Conservation (phyloP, 108 stramenopile species). For the Mayamaea pseudoterrestris region DNA sequence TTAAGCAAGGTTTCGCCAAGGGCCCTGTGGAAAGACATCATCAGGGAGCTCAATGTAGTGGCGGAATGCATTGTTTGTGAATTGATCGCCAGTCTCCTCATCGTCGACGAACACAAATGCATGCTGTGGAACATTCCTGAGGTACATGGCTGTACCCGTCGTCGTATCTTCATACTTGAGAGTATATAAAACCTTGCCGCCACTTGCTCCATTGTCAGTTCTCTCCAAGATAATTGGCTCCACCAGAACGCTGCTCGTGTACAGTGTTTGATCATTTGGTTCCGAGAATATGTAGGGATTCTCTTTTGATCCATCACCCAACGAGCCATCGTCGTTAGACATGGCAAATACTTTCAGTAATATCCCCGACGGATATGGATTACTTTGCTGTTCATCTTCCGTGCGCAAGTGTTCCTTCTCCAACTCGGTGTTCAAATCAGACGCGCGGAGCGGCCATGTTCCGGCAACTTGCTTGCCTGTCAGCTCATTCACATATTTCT, state of each 20-base stretch:
- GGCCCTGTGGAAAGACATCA: constrained; percentile 41
- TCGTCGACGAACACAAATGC: constrained; percentile 53
- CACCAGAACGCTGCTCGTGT: constrained; percentile 8
- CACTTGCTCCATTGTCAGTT: constrained; percentile 10
- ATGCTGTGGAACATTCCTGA: constrained; percentile 47
- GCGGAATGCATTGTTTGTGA: constrained; percentile 23
- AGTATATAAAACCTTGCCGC: constrained; percentile 8
- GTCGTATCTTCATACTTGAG: constrained; percentile 3
- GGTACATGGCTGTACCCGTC: constrained; percentile 3
- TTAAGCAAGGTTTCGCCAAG: constrained; percentile 17
- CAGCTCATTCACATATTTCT: constrained; percentile 17
- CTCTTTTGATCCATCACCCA: background rate
- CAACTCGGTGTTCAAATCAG: constrained; percentile 25
- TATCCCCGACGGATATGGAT: constrained; percentile 28
- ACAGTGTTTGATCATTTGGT: background rate
- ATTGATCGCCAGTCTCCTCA: constrained; percentile 26
- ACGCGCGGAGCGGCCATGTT: constrained; percentile 22
- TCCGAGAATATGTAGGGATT: background rate
- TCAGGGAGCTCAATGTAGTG: constrained; percentile 59
- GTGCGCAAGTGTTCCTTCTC: constrained; percentile 12
- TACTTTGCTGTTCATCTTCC: constrained; percentile 7
- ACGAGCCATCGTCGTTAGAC: background rate
- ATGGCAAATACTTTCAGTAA: constrained; percentile 21
- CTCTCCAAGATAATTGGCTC: too few relatives aligned
- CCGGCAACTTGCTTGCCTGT: constrained; percentile 24